A percentile compares a stretch with the other conserved stretches of the same genome.
Evolutionary conservation across 805 yeast species (phyloP).

Genomic region (Saturnispora silvae): DNA sequence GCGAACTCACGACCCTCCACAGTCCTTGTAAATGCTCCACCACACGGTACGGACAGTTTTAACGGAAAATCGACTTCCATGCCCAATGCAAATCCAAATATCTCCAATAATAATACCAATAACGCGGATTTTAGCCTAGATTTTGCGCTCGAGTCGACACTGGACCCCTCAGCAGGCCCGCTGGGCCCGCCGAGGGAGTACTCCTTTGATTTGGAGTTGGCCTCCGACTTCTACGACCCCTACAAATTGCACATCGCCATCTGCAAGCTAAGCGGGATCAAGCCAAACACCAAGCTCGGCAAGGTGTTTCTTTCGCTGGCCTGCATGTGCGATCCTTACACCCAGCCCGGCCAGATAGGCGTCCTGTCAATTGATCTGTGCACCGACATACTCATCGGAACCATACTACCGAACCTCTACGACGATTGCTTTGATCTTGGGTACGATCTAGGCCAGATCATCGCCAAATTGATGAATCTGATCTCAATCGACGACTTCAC

Average conservation of each 20-base stretch:
- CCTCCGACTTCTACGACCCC: slow-evolving; percentile 13
- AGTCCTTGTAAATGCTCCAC: too few relatives aligned
- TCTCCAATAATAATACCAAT: too few relatives aligned
- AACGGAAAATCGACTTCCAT: too few relatives aligned
- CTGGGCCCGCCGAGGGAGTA: slow-evolving; percentile 11
- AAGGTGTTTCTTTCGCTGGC: slow-evolving; percentile 24
- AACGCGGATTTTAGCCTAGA: too few relatives aligned
- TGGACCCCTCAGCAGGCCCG: background rate
- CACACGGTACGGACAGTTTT: too few relatives aligned
- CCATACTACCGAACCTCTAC: slow-evolving; percentile 24
- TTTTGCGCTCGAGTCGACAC: too few relatives aligned
- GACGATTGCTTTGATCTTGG: slow-evolving; percentile 25
- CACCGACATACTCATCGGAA: slow-evolving; percentile 40
- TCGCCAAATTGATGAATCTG: slow-evolving; percentile 27
- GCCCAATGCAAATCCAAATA: too few relatives aligned
- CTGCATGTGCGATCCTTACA: slow-evolving; percentile 46
- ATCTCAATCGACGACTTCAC: slow-evolving; percentile 36
- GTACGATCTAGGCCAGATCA: slow-evolving; percentile 24
- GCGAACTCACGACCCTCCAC: too few relatives aligned
- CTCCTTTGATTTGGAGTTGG: slow-evolving; percentile 16
- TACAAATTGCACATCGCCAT: slow-evolving; percentile 25
- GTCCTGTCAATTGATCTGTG: slow-evolving; percentile 47
- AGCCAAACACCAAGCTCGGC: slow-evolving; percentile 13
- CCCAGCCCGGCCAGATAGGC: slow-evolving; percentile 50
- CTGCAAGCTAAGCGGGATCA: slow-evolving; percentile 19